These are phyloP conservation scores for Colletotrichum plurivorum DNA, from an alignment of 2,329 filamentous ascomycete species.

Conservation along the genomic window DNA sequence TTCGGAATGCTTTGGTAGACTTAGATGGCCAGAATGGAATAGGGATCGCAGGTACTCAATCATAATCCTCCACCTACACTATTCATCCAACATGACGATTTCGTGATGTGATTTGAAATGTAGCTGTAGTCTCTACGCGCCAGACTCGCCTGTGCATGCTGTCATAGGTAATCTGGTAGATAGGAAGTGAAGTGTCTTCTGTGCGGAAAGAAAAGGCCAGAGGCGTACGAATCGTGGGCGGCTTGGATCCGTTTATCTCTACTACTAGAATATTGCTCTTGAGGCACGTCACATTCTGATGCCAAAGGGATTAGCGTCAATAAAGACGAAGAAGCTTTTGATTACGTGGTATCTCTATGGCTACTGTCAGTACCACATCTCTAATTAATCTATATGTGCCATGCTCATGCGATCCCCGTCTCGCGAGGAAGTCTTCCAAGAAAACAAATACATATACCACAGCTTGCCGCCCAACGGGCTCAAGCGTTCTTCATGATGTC, in stretches of 20 bases:
- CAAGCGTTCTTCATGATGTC: slow-evolving; percentile 61
- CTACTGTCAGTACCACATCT: not conserved
- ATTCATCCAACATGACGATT: not conserved
- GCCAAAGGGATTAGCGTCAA: no score
- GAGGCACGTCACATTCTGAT: no score
- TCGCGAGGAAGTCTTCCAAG: no score
- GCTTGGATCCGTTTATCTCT: no score
- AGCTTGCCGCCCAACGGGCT: not conserved
- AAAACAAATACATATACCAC: no score
- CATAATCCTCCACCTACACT: slow-evolving; percentile 7
- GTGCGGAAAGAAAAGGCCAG: no score
- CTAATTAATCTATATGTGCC: not conserved
- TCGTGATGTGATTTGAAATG: not conserved
- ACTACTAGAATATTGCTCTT: no score
- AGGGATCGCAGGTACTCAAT: slow-evolving; percentile 27
- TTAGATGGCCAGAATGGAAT: slow-evolving; percentile 34
- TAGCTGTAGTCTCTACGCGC: not conserved
- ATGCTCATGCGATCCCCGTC: not conserved
- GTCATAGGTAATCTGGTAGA: no score
- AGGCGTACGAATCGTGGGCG: no score
- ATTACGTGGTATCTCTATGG: slow-evolving; percentile 9
- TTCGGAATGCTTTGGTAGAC: slow-evolving; percentile 39
- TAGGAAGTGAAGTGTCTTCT: no score
- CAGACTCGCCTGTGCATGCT: no score
- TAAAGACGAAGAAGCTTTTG: slow-evolving; percentile 4